Evolutionary conservation across 164 flowering plant species (phyloP), one percentile per base, ranked within the genome.

Genomic region (Nymphaea colorata): DNA sequence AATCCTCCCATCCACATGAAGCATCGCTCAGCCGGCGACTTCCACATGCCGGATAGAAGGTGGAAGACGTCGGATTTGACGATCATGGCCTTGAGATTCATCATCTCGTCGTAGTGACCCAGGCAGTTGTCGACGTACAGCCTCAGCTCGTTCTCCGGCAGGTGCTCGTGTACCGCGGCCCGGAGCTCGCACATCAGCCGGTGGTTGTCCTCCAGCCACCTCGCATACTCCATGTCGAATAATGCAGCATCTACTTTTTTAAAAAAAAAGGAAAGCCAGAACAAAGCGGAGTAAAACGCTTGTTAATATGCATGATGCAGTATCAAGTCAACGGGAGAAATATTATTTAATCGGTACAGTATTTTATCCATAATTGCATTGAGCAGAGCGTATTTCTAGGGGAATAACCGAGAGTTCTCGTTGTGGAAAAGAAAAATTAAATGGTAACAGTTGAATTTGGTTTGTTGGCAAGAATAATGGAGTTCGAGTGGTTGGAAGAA

Each of bases 1-100:
- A 95, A 95, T 15, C 89, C 98, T 0, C 99, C 99, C 74, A 95
- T 80, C 99, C 99, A 95, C 85, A 92, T 73, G 85, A 92, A 92
- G 80, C 98, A 92, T 0, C 99, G 86, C 71, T 95, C 99, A 5
- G 99, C 97, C 2, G 98, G 98, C 66, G 97, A 82, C 84, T 87
- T 95, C 98, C 98, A 95, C 80, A 80, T 80, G 75, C 99, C 99
- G 62, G 99, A 92, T 42, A 92, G 80, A 6, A 95, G 75, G 66
- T 95, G 99, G 63, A 95, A 92, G 5, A 90, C 93, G 64, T 95
- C 99, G 17, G 90, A 57, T 69, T 87, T 95, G 2, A 85, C 86
- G 1, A 85, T 70, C 84, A 86, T 79, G 73, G 87, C 70, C 76
- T 95, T 95, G 53, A 95, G 86, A 70, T 72, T 82, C 62, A 87